A percentile compares a stretch with the other conserved stretches of the same genome.
Evolutionary conservation across 441 rosid genomes (phyloP).

Genomic region (Theobroma grandiflorum): DNA sequence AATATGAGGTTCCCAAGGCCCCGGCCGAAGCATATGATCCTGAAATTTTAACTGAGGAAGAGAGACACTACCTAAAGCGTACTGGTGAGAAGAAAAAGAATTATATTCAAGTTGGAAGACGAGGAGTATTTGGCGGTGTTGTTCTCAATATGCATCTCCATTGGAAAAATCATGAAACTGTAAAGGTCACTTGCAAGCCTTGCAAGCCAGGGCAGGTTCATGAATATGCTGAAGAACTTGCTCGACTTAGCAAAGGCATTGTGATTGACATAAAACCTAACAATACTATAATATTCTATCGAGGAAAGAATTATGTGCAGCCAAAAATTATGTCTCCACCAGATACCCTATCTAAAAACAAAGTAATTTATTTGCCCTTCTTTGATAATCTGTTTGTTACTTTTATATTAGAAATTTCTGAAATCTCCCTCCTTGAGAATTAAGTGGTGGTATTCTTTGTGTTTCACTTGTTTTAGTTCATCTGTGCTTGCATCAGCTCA

Average conservation of each 20-base stretch:
- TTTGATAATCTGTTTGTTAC: not conserved
- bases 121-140: slow-evolving; percentile 94
- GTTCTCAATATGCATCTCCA: slow-evolving; percentile 94
- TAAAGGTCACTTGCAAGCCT: slow-evolving; percentile 85
- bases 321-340: slow-evolving; percentile 76
- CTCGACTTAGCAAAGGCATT: slow-evolving; percentile 79
- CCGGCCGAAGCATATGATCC: slow-evolving; percentile 73
- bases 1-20: slow-evolving; percentile 61
- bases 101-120: slow-evolving; percentile 82
- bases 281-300: slow-evolving; percentile 70
- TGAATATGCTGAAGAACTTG: slow-evolving; percentile 82
- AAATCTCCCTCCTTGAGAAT: not conserved
- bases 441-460: not conserved
- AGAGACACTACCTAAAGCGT: slow-evolving; percentile 87
- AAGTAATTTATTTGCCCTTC: slow-evolving; percentile 42
- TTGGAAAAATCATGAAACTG: slow-evolving; percentile 93
- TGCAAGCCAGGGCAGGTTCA: slow-evolving; percentile 80
- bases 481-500: not conserved
- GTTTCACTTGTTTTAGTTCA: not conserved
- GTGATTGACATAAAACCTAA: slow-evolving; percentile 80
- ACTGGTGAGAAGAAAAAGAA: slow-evolving; percentile 88
- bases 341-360: slow-evolving; percentile 76
- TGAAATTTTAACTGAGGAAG: slow-evolving; percentile 86
- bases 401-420: not conserved
- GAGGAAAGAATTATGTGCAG: slow-evolving; percentile 88